Conservation (phyloP, 139 green algal species). For the Haematococcus lacustris region DNA sequence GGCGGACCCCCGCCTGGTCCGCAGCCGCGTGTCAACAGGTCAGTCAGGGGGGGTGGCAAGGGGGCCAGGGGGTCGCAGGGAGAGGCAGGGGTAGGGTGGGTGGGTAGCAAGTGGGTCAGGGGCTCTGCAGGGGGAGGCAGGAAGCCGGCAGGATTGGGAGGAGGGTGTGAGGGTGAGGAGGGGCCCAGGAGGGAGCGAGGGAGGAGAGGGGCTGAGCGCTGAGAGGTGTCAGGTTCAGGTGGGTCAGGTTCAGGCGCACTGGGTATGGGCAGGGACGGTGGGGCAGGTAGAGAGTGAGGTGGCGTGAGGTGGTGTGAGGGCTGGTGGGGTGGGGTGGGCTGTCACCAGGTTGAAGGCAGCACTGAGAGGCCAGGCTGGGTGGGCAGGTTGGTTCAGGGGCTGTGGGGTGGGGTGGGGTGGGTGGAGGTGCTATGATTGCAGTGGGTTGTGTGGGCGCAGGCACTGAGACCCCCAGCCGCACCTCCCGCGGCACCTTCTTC, state of each 20-base stretch:
- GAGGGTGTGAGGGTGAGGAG: background rate
- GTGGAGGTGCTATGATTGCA: background rate
- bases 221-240: background rate
- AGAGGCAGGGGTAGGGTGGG: too few relatives aligned
- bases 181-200: background rate
- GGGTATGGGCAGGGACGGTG: background rate
- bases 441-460: constrained; percentile 16
- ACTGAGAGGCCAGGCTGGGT: too few relatives aligned
- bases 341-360: too few relatives aligned
- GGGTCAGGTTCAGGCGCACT: too few relatives aligned
- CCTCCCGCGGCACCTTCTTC: constrained; percentile 52
- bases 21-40: constrained; percentile 34
- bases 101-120: too few relatives aligned
- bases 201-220: background rate
- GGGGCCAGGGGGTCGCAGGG: too few relatives aligned
- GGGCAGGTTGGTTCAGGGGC: too few relatives aligned
- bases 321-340: too few relatives aligned
- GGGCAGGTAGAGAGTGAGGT: too few relatives aligned
- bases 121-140: background rate
- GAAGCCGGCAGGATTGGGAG: too few relatives aligned
- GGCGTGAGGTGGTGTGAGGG: too few relatives aligned
- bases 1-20: constrained; percentile 19
- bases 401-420: background rate
- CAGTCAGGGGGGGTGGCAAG: too few relatives aligned
- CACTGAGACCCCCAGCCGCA: constrained; percentile 56